Conservation (phyloP, 1,139 yeast genomes). For the Saccharomyces hybrid region DNA sequence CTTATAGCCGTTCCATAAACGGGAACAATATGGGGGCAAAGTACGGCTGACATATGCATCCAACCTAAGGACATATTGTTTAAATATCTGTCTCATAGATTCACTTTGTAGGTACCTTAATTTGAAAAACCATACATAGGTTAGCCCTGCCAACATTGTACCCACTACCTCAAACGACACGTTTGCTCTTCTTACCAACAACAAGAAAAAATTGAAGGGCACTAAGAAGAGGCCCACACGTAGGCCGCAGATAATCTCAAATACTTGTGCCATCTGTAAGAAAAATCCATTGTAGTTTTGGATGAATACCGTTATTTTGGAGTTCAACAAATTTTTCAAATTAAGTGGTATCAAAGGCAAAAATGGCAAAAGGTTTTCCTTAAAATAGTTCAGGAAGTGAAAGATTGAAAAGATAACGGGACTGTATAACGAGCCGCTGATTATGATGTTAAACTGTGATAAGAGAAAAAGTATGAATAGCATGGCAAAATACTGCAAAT, state of each 20-base stretch:
- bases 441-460: constrained; percentile 15
- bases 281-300: constrained; percentile 21
- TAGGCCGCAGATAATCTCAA: constrained; percentile 24
- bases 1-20: constrained; percentile 18
- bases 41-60: constrained; percentile 4
- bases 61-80: constrained; percentile 10
- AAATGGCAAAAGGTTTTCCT: constrained; percentile 31
- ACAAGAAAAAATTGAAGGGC: constrained; percentile 15
- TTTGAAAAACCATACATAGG: constrained; percentile 26
- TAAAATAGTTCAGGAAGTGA: constrained; percentile 48
- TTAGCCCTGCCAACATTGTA: constrained; percentile 13
- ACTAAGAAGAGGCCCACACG: constrained; percentile 17
- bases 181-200: constrained; percentile 4
- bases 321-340: constrained; percentile 15
- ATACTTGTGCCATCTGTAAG: constrained; percentile 24
- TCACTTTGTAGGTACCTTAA: constrained; percentile 22
- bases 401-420: constrained; percentile 51
- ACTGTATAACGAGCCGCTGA: constrained; percentile 42
- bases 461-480: constrained; percentile 14
- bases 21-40: constrained; percentile 10
- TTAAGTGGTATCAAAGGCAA: constrained; percentile 23
- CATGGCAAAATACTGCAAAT: constrained; percentile 28
- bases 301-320: constrained; percentile 19
- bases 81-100: constrained; percentile 14
- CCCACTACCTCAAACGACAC: constrained; percentile 9